Conservation (phyloP, 495 filamentous ascomycete species). For the Neurospora sp. region DNA sequence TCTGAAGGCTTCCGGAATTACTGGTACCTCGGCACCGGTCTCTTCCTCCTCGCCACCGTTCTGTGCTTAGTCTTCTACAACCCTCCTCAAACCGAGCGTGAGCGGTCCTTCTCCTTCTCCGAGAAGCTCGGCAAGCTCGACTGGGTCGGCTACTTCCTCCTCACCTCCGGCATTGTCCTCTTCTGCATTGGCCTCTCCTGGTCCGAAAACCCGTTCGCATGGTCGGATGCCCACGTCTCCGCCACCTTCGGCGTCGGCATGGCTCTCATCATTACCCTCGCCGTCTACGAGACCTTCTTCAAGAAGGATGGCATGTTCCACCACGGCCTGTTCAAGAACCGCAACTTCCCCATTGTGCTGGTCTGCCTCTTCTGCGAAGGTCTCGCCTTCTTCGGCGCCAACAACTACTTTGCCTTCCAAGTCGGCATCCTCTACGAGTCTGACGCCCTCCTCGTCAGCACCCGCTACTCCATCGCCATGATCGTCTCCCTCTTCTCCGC, state of each 20-base stretch:
- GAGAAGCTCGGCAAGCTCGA: slow-evolving; percentile 24
- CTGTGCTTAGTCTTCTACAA: slow-evolving; percentile 17
- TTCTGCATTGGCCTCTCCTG: slow-evolving; percentile 27
- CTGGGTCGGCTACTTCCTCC: slow-evolving; percentile 24
- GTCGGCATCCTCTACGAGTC: slow-evolving; percentile 20
- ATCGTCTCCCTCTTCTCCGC: slow-evolving; percentile 12
- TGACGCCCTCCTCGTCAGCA: slow-evolving; percentile 12
- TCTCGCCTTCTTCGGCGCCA: slow-evolving; percentile 25
- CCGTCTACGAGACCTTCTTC: slow-evolving; percentile 20
- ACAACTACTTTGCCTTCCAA: slow-evolving; percentile 28
- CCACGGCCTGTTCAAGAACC: slow-evolving; percentile 21
- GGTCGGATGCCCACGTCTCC: slow-evolving; percentile 19
- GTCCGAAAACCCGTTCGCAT: slow-evolving; percentile 24
- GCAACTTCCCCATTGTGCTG: slow-evolving; percentile 23
- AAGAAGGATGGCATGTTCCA: slow-evolving; percentile 30
- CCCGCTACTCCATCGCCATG: slow-evolving; percentile 20
- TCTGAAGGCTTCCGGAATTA: slow-evolving; percentile 20
- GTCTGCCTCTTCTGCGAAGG: slow-evolving; percentile 24
- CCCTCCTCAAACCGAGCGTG: slow-evolving; percentile 10
- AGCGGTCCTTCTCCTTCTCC: slow-evolving; percentile 8
- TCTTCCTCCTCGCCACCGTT: slow-evolving; percentile 12
- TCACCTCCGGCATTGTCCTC: slow-evolving; percentile 17
- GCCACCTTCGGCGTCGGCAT: slow-evolving; percentile 23
- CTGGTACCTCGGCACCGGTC: slow-evolving; percentile 19
- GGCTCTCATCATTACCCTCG: slow-evolving; percentile 8